Conservation (phyloP, 352 stramenopile genomes). For the Phytophthora pisi region DNA sequence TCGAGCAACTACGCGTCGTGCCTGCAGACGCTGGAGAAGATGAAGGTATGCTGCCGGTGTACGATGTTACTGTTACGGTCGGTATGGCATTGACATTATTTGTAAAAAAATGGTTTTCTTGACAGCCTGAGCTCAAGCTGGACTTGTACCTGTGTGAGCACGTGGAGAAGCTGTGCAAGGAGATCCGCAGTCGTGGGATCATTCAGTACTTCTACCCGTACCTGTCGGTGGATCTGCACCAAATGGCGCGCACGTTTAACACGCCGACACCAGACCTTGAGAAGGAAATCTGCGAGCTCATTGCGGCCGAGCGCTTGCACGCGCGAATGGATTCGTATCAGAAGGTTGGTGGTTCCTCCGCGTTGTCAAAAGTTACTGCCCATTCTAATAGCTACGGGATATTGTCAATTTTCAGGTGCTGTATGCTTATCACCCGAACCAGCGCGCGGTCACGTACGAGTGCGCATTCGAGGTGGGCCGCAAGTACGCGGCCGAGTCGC, state of each 20-base stretch:
- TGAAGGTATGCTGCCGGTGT: constrained; percentile 49
- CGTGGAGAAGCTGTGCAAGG: constrained; percentile 73
- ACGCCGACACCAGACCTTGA: constrained; percentile 65
- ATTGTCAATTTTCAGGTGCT: constrained; percentile 53
- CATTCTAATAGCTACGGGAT: background rate
- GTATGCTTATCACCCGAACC: constrained; percentile 81
- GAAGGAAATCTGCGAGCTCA: constrained; percentile 82
- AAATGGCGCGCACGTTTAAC: constrained; percentile 90
- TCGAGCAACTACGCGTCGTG: constrained; percentile 87
- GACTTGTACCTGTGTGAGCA: constrained; percentile 84
- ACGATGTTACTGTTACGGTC: background rate
- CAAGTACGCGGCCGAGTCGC: constrained; percentile 83
- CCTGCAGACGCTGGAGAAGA: constrained; percentile 75
- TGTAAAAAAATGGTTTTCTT: background rate
- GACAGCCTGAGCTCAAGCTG: constrained; percentile 67
- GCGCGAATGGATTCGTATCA: constrained; percentile 90
- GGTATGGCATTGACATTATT: background rate
- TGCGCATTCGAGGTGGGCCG: constrained; percentile 80
- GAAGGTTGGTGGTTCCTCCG: constrained; percentile 52
- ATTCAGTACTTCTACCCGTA: constrained; percentile 92
- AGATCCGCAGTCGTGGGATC: constrained; percentile 87
- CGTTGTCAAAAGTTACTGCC: background rate
- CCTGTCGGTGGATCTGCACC: constrained; percentile 80
- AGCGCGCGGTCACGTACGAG: constrained; percentile 78
- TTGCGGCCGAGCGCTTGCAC: constrained; percentile 70